These are phyloP conservation scores for Eucalyptus erythrocorys DNA, from an alignment of 345 rosid species.

Conservation along the genomic window DNA sequence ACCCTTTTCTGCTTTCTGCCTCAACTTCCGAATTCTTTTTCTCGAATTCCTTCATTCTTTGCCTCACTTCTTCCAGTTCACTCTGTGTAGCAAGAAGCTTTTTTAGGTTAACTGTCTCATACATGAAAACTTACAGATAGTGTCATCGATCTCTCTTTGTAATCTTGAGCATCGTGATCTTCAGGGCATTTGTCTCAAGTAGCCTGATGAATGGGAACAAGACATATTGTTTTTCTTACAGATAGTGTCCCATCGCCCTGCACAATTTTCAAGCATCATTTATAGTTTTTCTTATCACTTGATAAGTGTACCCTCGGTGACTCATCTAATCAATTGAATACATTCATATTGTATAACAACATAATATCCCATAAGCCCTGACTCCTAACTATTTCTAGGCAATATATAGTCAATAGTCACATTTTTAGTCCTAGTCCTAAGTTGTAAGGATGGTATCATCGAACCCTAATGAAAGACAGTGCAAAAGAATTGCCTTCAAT, in stretches of 20 bases:
- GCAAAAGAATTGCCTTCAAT: neutral
- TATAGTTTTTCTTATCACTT: neutral
- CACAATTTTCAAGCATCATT: neutral
- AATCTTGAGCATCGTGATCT: neutral
- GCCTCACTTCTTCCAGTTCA: slow-evolving; percentile 22
- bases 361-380: neutral
- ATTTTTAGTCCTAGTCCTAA: neutral
- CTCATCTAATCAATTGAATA: neutral
- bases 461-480: neutral
- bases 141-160: neutral
- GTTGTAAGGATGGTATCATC: neutral
- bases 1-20: slow-evolving; percentile 20
- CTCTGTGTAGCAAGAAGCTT: slow-evolving; percentile 10
- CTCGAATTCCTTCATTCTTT: slow-evolving; percentile 31
- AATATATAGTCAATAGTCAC: neutral
- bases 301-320: neutral
- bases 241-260: neutral
- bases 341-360: neutral
- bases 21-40: slow-evolving; percentile 21
- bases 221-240: neutral
- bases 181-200: neutral
- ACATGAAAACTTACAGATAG: neutral
- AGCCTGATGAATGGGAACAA: neutral
- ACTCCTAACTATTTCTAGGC: neutral
- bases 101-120: neutral